Evolutionary conservation across 1,284 basidiomycete genomes (phyloP).

Genomic region (Ganoderma leucocontextum): DNA sequence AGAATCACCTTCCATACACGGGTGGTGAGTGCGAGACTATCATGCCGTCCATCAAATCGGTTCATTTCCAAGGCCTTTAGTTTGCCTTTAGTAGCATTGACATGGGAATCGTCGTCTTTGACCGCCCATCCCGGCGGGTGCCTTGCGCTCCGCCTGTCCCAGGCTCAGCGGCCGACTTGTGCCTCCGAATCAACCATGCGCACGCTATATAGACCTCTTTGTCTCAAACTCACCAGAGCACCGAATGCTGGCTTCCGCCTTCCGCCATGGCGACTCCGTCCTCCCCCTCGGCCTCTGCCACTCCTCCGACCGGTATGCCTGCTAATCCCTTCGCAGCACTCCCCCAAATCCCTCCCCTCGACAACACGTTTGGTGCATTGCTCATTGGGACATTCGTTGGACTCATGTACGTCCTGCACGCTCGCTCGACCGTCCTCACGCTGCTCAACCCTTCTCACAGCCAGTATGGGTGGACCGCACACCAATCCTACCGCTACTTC

Average conservation of each 20-base stretch:
- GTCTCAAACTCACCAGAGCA: background rate
- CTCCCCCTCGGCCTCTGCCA: background rate
- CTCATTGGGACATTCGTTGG: slow-evolving; percentile 28
- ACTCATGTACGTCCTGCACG: slow-evolving; percentile 20
- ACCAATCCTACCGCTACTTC: slow-evolving; percentile 28
- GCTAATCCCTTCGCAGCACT: slow-evolving; percentile 7
- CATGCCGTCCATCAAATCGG: background rate
- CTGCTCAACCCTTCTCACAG: slow-evolving; percentile 2
- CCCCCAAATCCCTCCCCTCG: slow-evolving; percentile 16
- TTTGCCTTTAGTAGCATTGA: background rate
- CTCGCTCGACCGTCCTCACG: background rate
- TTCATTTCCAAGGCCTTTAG: background rate
- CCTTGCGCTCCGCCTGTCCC: background rate
- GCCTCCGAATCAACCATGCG: background rate
- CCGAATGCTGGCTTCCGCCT: background rate
- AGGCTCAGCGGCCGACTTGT: background rate
- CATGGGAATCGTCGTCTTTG: background rate
- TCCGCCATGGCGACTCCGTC: slow-evolving; percentile 4
- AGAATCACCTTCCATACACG: background rate
- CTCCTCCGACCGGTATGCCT: background rate
- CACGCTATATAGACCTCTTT: background rate
- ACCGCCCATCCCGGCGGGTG: background rate
- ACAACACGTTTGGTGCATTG: slow-evolving; percentile 29
- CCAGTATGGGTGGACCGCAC: slow-evolving; percentile 29
- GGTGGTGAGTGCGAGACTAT: background rate